A percentile compares a stretch with the other conserved stretches of the same genome.
These are phyloP conservation scores for Apocynum venetum DNA, from an alignment of 257 asterid genomes.

Conservation along the genomic window DNA sequence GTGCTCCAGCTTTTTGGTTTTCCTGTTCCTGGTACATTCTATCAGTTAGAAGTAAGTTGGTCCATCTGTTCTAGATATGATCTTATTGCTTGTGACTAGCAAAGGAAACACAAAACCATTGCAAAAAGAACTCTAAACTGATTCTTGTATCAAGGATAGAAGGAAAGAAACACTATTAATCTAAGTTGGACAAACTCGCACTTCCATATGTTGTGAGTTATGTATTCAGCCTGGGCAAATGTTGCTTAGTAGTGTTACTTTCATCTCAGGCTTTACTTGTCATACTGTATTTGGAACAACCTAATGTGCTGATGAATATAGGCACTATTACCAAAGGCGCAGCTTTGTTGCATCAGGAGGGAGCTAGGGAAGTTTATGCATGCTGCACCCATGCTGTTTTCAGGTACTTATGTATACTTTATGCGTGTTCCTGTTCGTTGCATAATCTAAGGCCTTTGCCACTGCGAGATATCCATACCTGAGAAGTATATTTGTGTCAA, in stretches of 20 bases:
- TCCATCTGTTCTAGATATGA: not conserved
- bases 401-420: slow-evolving; percentile 41
- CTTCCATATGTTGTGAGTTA: not conserved
- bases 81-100: not conserved
- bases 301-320: slow-evolving; percentile 28
- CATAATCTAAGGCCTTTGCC: not conserved
- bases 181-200: not conserved
- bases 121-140: not conserved
- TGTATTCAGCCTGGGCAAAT: not conserved
- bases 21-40: not conserved
- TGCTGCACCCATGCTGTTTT: slow-evolving; percentile 96
- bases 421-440: not conserved
- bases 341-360: slow-evolving; percentile 85
- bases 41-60: not conserved
- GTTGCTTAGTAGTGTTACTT: not conserved
- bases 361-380: slow-evolving; percentile 96
- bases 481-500: not conserved
- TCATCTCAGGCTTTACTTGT: slow-evolving; percentile 10
- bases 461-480: not conserved
- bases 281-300: slow-evolving; percentile 4
- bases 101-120: not conserved
- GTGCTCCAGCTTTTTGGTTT: not conserved
- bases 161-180: not conserved
- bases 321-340: slow-evolving; percentile 97
- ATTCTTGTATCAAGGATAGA: not conserved